These are phyloP conservation scores for Suillus brevipes DNA, from an alignment of 768 basidiomycete genomes.

Conservation along the genomic window DNA sequence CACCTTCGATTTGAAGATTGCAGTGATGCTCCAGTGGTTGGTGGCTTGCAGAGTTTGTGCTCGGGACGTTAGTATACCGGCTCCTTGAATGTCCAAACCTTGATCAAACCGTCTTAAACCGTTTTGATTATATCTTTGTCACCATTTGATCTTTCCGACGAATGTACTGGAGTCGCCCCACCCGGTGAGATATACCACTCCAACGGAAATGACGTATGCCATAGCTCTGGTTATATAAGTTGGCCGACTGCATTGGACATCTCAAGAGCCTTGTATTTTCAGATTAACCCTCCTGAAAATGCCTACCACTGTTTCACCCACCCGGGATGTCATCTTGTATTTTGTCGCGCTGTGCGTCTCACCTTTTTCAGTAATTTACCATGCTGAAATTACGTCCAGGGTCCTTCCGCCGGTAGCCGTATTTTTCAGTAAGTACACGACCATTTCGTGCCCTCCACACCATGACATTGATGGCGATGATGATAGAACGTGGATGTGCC, in stretches of 20 bases:
- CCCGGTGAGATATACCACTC: neutral
- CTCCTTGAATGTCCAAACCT: no score
- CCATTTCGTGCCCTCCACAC: neutral
- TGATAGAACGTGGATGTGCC: conserved; percentile 26
- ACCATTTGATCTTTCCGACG: no score
- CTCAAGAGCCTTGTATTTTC: neutral
- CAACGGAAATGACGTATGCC: neutral
- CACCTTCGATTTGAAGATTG: no score
- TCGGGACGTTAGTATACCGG: no score
- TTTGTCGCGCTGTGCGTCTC: conserved; percentile 32
- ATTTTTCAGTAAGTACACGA: conserved; percentile 27
- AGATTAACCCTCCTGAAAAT: conserved; percentile 11
- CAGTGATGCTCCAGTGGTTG: no score
- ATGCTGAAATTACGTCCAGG: conserved; percentile 13
- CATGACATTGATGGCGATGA: neutral
- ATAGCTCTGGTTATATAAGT: neutral
- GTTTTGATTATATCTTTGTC: no score
- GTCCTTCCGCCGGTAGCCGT: conserved; percentile 29
- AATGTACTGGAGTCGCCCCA: neutral
- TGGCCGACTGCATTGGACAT: neutral
- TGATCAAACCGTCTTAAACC: no score
- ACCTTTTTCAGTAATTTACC: neutral
- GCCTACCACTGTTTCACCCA: conserved; percentile 29
- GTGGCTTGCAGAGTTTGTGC: no score
- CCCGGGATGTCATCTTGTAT: conserved; percentile 38